These are phyloP conservation scores for Plasmodium falciparum DNA, from an alignment of 169 alveolate genomes.

Conservation along the genomic window DNA sequence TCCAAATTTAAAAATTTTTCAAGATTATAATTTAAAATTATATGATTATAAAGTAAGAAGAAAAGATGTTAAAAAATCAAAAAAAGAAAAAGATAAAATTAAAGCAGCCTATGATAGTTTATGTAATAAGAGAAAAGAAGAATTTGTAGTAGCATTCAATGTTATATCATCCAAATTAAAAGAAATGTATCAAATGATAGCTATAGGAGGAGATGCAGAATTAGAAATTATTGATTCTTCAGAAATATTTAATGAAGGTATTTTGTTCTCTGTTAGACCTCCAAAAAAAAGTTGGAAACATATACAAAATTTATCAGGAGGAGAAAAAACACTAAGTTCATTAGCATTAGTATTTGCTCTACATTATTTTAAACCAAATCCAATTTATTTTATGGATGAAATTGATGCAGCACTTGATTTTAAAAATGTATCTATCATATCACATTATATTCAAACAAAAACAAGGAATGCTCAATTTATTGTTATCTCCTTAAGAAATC, in stretches of 20 bases:
- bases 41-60: constrained; percentile 78
- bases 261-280: constrained; percentile 98
- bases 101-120: constrained; percentile 77
- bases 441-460: constrained; percentile 90
- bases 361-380: constrained; percentile 98
- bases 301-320: constrained; percentile 96
- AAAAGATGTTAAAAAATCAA: constrained; percentile 77
- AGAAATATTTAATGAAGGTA: constrained; percentile 98
- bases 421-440: constrained; percentile 95
- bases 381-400: constrained; percentile 99
- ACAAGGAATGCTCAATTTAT: constrained; percentile 98
- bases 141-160: constrained; percentile 88
- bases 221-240: constrained; percentile 96
- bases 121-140: constrained; percentile 83
- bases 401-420: constrained; percentile 99
- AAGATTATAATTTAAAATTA: constrained; percentile 78
- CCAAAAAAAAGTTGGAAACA: constrained; percentile 98
- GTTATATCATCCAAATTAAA: constrained; percentile 89
- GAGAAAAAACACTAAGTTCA: constrained; percentile 98
- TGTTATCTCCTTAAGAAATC: constrained; percentile 96
- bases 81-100: constrained; percentile 79
- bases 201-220: constrained; percentile 99
- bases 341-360: constrained; percentile 98
- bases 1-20: constrained; percentile 78
- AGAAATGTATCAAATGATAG: constrained; percentile 92